Base-by-base conservation (phyloP, 257 asterid species). In the Ballota nigra region DNA sequence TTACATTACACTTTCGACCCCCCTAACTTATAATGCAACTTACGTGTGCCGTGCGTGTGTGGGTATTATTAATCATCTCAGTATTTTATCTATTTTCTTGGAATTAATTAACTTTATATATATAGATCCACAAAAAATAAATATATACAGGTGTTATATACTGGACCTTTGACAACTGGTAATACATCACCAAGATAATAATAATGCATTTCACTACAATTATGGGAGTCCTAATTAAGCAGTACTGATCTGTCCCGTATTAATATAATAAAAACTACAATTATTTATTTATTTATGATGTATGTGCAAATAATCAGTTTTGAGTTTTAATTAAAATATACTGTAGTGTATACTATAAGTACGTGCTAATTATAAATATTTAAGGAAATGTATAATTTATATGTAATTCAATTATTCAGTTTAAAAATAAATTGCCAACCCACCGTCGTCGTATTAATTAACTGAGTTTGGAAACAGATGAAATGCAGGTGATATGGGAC, bases 121-220 rank as follows among this genome's bases (percentile, higher is more conserved):
- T 24, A 24, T 12, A 22, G 0, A 55, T 26, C 9, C 4, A 1
- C 1, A 28, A 29, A 15, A 59, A 28, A 59, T 5, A 10, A 23
- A 12, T 19, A 29, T 74, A 58, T 10, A 36, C 13, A 8, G 1
- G 5, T 12, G 8, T 20, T 20, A 31, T 61, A 41, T 36, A 33
- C 45, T 66, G 61, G 73, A 65, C 68, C 69, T 45, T 38, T 69
- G 76, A 55, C 82, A 74, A 63, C 77, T 79, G 58, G 70, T 40
- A 69, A 63, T 63, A 73, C 56, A 72, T 61, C 34, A 66, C 41
- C 75, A 59, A 58, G 19, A 36, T 72, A 55, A 65, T 79, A 59
- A 26, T 26, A 26, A 79, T 78, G 49, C 58, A 75, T 7, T 74
- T 69, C 16, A 34, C n/a, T 74, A 40, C 72, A 66, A 75, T 66